These are phyloP conservation scores for Phytopythium litorale DNA, from an alignment of 352 stramenopile species.

Conservation along the genomic window DNA sequence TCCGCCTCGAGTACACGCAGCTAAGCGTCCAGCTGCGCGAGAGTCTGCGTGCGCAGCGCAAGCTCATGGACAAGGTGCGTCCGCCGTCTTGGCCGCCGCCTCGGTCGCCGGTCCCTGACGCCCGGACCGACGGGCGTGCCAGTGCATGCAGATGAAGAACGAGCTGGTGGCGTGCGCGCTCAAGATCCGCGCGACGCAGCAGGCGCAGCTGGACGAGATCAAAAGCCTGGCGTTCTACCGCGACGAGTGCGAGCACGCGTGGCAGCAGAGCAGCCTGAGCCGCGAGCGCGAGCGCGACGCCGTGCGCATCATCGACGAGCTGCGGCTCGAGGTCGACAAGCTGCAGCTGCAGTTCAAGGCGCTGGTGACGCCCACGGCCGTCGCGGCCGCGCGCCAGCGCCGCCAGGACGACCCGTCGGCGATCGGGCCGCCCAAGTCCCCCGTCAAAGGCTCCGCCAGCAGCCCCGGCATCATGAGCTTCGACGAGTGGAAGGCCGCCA, in stretches of 20 bases:
- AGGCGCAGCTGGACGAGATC: slow-evolving; percentile 66
- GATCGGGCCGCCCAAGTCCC: slow-evolving; percentile 6
- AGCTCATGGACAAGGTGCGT: slow-evolving; percentile 54
- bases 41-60: slow-evolving; percentile 42
- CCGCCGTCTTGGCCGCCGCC: neutral
- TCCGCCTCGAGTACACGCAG: slow-evolving; percentile 57
- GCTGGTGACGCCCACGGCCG: slow-evolving; percentile 18
- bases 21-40: slow-evolving; percentile 53
- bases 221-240: slow-evolving; percentile 69
- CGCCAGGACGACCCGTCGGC: slow-evolving; percentile 3
- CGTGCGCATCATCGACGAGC: slow-evolving; percentile 63
- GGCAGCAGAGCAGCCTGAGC: slow-evolving; percentile 50
- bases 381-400: slow-evolving; percentile 4
- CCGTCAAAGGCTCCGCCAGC: neutral
- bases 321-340: slow-evolving; percentile 54
- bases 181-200: slow-evolving; percentile 50
- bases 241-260: slow-evolving; percentile 69
- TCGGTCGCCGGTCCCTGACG: neutral
- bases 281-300: slow-evolving; percentile 58
- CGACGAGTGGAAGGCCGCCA: slow-evolving; percentile 59
- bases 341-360: slow-evolving; percentile 50
- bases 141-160: slow-evolving; percentile 69
- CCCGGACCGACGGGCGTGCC: neutral
- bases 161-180: slow-evolving; percentile 54
- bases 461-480: slow-evolving; percentile 32